phyloP scores from a whole-genome alignment of 805 yeast genomes.

The Wickerhamomyces hampshirensis region DNA sequence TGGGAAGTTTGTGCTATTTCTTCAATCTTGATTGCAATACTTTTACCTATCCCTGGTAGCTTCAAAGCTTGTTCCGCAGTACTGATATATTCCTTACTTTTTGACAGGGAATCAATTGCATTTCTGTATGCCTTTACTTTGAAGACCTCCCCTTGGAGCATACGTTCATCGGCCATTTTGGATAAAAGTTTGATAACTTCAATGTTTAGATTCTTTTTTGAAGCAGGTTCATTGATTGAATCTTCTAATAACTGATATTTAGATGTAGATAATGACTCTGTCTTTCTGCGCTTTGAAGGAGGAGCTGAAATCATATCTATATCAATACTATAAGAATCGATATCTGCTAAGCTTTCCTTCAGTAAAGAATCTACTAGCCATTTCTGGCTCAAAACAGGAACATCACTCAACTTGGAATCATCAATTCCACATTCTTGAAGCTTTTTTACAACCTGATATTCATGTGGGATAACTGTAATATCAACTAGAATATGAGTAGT shows the following conservation, averaged over 20 bases:
- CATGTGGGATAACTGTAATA: conserved; percentile 7
- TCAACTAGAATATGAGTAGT: conserved; percentile 22
- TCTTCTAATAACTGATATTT: conserved; percentile 10
- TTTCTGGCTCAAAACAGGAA: conserved; percentile 12
- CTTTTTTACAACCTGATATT: conserved; percentile 7
- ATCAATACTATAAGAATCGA: conserved; percentile 8
- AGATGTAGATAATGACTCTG: neutral
- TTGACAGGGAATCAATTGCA: conserved; percentile 36
- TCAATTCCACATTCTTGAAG: conserved; percentile 4
- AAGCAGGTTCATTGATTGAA: conserved; percentile 3
- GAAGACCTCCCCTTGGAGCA: conserved; percentile 30
- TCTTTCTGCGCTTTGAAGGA: conserved; percentile 2
- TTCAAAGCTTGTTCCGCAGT: conserved; percentile 34
- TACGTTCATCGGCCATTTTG: conserved; percentile 19
- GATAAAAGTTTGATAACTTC: conserved; percentile 15
- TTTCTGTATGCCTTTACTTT: conserved; percentile 37
- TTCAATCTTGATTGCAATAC: conserved; percentile 39
- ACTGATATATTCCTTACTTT: conserved; percentile 25
- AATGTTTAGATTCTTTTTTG: conserved; percentile 19
- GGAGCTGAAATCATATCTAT: conserved; percentile 1
- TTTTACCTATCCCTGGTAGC: conserved; percentile 37
- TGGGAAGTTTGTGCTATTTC: conserved; percentile 38
- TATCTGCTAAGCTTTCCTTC: conserved; percentile 2
- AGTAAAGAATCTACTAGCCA: conserved; percentile 22
- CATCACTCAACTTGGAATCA: neutral